phyloP scores from a whole-genome alignment of 1,139 yeast genomes.

The Geotrichum bryndzae region DNA sequence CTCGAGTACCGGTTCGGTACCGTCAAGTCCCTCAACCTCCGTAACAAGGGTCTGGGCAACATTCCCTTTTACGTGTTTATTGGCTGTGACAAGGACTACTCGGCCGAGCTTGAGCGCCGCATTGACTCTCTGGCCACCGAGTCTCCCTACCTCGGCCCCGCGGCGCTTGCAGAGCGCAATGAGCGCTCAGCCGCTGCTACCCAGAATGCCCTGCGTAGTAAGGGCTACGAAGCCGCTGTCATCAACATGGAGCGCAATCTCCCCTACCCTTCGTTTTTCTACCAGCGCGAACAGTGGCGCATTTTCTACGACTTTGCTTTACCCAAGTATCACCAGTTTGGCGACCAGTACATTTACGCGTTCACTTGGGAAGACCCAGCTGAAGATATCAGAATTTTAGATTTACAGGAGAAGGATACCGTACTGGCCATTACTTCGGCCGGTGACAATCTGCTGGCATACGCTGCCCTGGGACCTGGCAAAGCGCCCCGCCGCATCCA shows the following conservation, averaged over 20 bases:
- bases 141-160: conserved; percentile 71
- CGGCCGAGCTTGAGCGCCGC: conserved; percentile 54
- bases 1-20: conserved; percentile 79
- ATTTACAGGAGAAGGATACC: conserved; percentile 57
- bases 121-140: conserved; percentile 71
- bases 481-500: conserved; percentile 71
- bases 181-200: conserved; percentile 15
- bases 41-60: conserved; percentile 58
- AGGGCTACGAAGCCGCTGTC: conserved; percentile 74
- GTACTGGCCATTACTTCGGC: conserved; percentile 82
- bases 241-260: conserved; percentile 55
- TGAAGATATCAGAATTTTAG: conserved; percentile 64
- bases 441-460: conserved; percentile 72
- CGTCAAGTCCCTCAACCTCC: conserved; percentile 61
- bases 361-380: conserved; percentile 90
- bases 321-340: conserved; percentile 64
- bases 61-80: conserved; percentile 82
- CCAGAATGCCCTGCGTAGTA: conserved; percentile 38
- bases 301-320: conserved; percentile 71
- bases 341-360: conserved; percentile 73
- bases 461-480: conserved; percentile 54
- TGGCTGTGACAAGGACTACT: conserved; percentile 66
- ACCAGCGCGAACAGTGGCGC: conserved; percentile 71
- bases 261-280: conserved; percentile 74
- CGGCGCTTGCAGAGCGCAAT: conserved; percentile 25